phyloP scores from a whole-genome alignment of 495 filamentous ascomycete species.

The Xylaria curta region DNA sequence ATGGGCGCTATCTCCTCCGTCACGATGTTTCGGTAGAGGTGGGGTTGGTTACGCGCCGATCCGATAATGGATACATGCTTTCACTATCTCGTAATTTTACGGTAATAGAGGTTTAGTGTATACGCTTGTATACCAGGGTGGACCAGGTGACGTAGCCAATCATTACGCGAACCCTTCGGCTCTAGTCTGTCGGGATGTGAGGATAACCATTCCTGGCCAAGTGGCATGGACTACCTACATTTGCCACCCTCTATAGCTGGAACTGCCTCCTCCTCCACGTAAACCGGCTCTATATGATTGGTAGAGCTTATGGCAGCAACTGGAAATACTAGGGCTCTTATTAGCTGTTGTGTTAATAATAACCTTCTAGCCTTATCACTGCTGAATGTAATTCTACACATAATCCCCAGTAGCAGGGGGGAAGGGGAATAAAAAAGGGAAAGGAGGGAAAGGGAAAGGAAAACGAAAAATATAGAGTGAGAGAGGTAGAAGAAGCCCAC shows the following conservation, averaged over 20 bases:
- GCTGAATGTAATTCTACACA: neutral
- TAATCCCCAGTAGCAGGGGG: neutral
- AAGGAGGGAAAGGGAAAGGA: neutral
- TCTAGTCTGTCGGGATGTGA: neutral
- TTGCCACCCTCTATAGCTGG: conserved; percentile 6
- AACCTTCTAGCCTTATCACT: neutral
- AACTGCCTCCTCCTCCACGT: neutral
- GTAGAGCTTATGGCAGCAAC: neutral
- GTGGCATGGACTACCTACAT: neutral
- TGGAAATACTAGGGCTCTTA: neutral
- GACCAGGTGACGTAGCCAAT: conserved; percentile 21
- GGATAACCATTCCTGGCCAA: neutral
- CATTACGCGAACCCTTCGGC: neutral
- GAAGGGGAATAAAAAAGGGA: neutral
- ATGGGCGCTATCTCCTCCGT: conserved; percentile 6
- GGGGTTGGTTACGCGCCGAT: conserved; percentile 11
- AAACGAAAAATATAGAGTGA: neutral
- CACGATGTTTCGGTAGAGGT: neutral
- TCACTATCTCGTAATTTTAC: conserved; percentile 16
- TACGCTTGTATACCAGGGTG: conserved; percentile 8
- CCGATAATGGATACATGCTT: conserved; percentile 10
- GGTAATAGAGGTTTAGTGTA: neutral
- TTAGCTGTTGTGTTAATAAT: neutral
- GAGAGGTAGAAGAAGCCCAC: neutral
- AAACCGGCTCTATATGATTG: neutral